These are phyloP conservation scores for Abrus pulchellus DNA, from an alignment of 306 rosid genomes.

Conservation along the genomic window DNA sequence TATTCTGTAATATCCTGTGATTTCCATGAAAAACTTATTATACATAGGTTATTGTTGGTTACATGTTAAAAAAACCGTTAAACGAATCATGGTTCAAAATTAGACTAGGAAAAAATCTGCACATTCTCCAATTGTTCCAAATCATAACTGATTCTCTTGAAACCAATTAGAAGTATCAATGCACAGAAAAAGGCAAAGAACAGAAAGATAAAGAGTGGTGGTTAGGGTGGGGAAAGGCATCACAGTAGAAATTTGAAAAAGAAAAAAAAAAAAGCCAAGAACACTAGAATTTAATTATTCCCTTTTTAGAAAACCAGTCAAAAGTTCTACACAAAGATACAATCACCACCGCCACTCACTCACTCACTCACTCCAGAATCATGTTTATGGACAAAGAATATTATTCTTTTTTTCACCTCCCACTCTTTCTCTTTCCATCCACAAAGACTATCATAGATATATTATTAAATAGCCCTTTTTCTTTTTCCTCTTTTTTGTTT, in stretches of 20 bases:
- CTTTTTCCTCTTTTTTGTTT: constrained; percentile 17
- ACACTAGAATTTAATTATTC: constrained; percentile 52
- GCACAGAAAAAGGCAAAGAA: constrained; percentile 38
- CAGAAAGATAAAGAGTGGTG: constrained; percentile 16
- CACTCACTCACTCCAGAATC: constrained; percentile 43
- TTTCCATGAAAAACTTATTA: too few relatives aligned
- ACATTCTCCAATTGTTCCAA: constrained; percentile 13
- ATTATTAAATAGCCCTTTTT: constrained; percentile 23
- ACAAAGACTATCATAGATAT: constrained; percentile 39
- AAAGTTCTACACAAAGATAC: constrained; percentile 50
- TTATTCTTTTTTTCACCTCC: constrained; percentile 32
- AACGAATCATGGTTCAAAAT: constrained; percentile 25
- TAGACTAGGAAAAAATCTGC: constrained; percentile 20
- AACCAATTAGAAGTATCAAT: constrained; percentile 40
- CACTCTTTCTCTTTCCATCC: constrained; percentile 50
- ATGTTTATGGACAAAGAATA: constrained; percentile 48
- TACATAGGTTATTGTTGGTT: too few relatives aligned
- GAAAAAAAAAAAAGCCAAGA: constrained; percentile 36
- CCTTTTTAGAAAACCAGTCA: constrained; percentile 52
- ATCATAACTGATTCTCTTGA: constrained; percentile 32
- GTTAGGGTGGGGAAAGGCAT: constrained; percentile 30
- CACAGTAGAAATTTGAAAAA: constrained; percentile 42
- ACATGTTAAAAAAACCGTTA: too few relatives aligned
- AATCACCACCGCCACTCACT: constrained; percentile 53
- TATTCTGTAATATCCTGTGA: too few relatives aligned